These are phyloP conservation scores for Abortiporus biennis DNA, from an alignment of 1,284 basidiomycete genomes.

Conservation along the genomic window DNA sequence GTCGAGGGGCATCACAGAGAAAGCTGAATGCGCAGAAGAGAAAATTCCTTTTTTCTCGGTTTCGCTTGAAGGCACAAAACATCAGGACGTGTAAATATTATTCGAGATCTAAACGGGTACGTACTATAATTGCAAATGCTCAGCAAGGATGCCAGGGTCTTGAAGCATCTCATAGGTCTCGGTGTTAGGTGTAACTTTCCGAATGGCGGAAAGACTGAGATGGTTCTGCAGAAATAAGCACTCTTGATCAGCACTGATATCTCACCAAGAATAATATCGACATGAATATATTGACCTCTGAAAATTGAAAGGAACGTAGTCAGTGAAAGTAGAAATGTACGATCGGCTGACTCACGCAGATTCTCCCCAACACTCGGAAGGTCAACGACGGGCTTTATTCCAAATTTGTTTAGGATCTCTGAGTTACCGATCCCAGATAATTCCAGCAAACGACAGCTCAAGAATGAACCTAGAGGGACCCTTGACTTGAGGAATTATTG, in stretches of 20 bases:
- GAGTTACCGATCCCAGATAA: conserved; percentile 16
- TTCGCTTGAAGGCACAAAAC: neutral
- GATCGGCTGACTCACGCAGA: conserved; percentile 5
- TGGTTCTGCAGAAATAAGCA: conserved; percentile 9
- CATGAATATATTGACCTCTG: neutral
- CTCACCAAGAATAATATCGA: neutral
- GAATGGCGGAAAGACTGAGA: neutral
- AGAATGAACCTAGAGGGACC: conserved; percentile 3
- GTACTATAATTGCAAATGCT: conserved; percentile 10
- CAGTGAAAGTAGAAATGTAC: neutral
- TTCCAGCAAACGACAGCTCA: conserved; percentile 15
- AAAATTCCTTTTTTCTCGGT: conserved; percentile 6
- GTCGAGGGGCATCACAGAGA: conserved; percentile 7
- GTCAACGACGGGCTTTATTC: conserved; percentile 13
- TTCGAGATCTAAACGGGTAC: neutral
- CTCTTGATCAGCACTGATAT: neutral
- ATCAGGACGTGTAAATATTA: neutral
- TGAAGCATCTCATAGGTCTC: conserved; percentile 6
- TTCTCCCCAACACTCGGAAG: conserved; percentile 11
- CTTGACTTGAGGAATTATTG: neutral
- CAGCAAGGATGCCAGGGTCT: neutral
- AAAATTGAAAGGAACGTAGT: neutral
- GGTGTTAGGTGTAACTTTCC: conserved; percentile 4
- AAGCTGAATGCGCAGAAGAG: conserved; percentile 3
- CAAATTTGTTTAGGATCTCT: conserved; percentile 8